A percentile compares a stretch with the other conserved stretches of the same genome.
Evolutionary conservation across 805 yeast species (phyloP).

Genomic region (Saccharomyces paradoxus): DNA sequence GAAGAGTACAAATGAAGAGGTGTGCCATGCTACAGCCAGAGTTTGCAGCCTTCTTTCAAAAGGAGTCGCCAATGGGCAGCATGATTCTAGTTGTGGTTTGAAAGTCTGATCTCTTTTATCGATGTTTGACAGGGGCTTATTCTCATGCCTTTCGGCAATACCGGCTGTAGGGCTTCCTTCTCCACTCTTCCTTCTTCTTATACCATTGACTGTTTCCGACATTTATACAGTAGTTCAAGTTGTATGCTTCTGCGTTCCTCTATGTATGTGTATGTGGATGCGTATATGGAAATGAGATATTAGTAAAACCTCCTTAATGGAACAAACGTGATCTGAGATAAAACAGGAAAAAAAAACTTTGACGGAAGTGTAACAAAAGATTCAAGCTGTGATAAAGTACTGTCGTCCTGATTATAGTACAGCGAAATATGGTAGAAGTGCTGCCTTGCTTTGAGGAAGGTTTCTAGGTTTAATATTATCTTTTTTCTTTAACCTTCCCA

Average conservation of each 20-base stretch:
- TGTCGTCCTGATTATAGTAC: not conserved
- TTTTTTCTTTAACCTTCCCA: not conserved
- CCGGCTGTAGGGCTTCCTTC: not conserved
- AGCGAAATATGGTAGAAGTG: not conserved
- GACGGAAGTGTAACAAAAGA: not conserved
- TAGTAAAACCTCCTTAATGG: not conserved
- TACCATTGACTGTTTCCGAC: not conserved
- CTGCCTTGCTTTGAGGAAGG: not conserved
- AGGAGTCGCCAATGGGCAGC: constrained; percentile 52
- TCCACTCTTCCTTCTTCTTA: not conserved
- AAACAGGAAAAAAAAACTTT: not conserved
- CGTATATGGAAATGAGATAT: not conserved
- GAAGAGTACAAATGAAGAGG: constrained; percentile 50
- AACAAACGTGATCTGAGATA: not conserved
- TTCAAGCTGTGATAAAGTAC: not conserved
- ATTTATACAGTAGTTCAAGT: not conserved
- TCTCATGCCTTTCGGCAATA: not conserved
- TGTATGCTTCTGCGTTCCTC: not conserved
- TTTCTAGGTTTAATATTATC: not conserved
- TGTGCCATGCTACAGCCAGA: constrained; percentile 62
- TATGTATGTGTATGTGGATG: not conserved
- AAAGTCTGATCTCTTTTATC: not conserved
- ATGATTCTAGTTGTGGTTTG: constrained; percentile 1
- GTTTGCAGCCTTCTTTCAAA: constrained; percentile 55
- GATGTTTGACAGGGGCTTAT: not conserved